Percentiles rank a stretch among this genome's conserved stretches.
phyloP scores from a whole-genome alignment of 2,329 filamentous ascomycete genomes.

The Cladobotryum protrusum region DNA sequence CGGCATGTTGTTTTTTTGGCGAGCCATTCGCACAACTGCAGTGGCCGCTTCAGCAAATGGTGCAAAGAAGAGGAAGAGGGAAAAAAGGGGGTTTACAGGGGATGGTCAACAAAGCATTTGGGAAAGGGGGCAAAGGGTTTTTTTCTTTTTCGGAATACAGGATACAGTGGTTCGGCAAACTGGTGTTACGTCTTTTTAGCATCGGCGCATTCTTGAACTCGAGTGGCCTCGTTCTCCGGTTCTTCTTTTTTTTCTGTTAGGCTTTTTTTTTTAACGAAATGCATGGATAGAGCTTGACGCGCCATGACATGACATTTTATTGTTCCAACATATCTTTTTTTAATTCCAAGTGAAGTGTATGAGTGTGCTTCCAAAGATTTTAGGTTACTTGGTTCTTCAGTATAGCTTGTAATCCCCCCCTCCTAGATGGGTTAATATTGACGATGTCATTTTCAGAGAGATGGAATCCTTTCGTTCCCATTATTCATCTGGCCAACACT shows the following conservation, averaged over 20 bases:
- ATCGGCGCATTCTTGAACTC: slow-evolving; percentile 14
- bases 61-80: background rate
- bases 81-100: background rate
- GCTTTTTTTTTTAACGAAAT: slow-evolving; percentile 17
- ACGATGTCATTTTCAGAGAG: too few relatives aligned
- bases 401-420: too few relatives aligned
- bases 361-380: background rate
- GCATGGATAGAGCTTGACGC: slow-evolving; percentile 19
- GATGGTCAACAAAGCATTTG: too few relatives aligned
- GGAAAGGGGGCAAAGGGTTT: too few relatives aligned
- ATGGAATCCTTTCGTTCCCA: too few relatives aligned
- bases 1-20: too few relatives aligned
- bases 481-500: too few relatives aligned
- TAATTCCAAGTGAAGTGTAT: too few relatives aligned
- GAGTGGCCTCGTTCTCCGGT: background rate
- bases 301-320: slow-evolving; percentile 14
- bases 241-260: slow-evolving; percentile 1
- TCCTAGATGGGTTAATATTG: too few relatives aligned
- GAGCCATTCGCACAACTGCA: background rate
- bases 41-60: background rate
- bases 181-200: slow-evolving; percentile 15
- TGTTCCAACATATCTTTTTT: too few relatives aligned
- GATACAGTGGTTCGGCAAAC: slow-evolving; percentile 13
- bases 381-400: background rate
- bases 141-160: slow-evolving; percentile 9